Percentiles rank a stretch among this genome's conserved stretches.
These are phyloP conservation scores for Ricinus communis DNA, from an alignment of 345 rosid species.

Conservation along the genomic window DNA sequence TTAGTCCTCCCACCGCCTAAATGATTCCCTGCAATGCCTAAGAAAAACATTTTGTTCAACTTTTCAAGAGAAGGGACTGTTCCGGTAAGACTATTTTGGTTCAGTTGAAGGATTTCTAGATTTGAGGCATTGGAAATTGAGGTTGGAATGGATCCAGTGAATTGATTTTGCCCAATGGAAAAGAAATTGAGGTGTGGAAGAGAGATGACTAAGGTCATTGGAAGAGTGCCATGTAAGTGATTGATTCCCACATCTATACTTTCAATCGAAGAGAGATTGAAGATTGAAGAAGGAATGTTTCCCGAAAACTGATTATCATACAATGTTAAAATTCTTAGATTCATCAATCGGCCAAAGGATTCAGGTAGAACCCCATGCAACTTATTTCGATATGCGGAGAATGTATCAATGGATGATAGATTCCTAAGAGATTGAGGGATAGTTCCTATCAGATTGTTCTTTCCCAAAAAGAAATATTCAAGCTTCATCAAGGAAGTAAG, in stretches of 20 bases:
- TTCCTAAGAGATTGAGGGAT: conserved; percentile 24
- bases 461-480: neutral
- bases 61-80: conserved; percentile 2
- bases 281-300: conserved; percentile 20
- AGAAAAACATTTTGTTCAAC: neutral
- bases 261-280: conserved; percentile 19
- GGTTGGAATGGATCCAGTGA: conserved; percentile 12
- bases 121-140: conserved; percentile 14
- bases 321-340: neutral
- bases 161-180: neutral
- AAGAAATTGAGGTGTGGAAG: conserved; percentile 9
- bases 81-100: neutral
- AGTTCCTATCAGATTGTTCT: conserved; percentile 8
- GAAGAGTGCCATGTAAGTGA: conserved; percentile 12
- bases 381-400: neutral
- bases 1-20: conserved; percentile 2
- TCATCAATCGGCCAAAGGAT: conserved; percentile 4
- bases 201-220: conserved; percentile 1
- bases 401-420: conserved; percentile 8
- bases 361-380: conserved; percentile 22
- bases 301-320: conserved; percentile 11
- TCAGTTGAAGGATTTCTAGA: neutral
- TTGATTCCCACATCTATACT: neutral
- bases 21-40: neutral
- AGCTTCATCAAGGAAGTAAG: conserved; percentile 9